Conservation (phyloP, 208 protist genomes). For the Zelonia costaricensis region DNA sequence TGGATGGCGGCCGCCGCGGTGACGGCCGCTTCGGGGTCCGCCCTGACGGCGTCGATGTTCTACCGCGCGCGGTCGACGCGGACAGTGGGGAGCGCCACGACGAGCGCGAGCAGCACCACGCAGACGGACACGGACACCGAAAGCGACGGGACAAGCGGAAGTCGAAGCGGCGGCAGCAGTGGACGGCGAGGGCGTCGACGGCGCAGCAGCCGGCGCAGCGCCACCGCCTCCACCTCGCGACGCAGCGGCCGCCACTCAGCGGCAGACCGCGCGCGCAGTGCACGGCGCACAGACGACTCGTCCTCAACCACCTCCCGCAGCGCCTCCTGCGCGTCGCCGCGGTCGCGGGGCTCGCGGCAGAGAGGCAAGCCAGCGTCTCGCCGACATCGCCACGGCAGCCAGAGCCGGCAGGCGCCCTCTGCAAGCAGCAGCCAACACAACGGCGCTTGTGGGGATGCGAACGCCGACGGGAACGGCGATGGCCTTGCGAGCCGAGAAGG, state of each 20-base stretch:
- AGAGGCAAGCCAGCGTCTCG: no score
- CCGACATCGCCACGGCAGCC: no score
- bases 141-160: not conserved
- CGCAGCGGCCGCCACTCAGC: conserved; percentile 5
- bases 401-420: no score
- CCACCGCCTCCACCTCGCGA: not conserved
- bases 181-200: not conserved
- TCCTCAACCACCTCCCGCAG: no score
- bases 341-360: no score
- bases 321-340: no score
- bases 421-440: no score
- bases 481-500: not conserved
- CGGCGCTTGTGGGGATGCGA: not conserved
- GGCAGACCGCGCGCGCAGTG: conserved; percentile 4
- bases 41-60: not conserved
- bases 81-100: conserved; percentile 11
- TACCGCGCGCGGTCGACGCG: not conserved
- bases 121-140: conserved; percentile 1
- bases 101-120: conserved; percentile 25
- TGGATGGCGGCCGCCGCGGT: conserved; percentile 25
- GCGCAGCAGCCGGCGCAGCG: conserved; percentile 4
- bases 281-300: not conserved
- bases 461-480: not conserved
- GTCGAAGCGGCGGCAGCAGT: not conserved
- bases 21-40: not conserved